Conservation (phyloP, 805 yeast species). For the Kregervanrija delftensis region DNA sequence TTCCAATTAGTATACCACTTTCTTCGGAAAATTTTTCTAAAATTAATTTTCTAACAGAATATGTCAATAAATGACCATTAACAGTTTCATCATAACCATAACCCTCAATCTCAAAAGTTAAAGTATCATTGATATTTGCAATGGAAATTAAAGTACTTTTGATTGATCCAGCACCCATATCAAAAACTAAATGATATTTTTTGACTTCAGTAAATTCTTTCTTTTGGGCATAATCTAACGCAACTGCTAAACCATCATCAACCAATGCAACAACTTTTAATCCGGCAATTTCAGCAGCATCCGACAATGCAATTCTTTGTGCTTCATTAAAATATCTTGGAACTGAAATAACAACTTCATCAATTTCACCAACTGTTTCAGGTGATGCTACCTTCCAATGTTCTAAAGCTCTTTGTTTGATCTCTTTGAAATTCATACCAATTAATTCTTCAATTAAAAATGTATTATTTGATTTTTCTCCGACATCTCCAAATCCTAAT, state of each 20-base stretch:
- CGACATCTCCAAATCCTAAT: conserved; percentile 25
- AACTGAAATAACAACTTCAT: conserved; percentile 67
- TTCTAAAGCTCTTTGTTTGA: conserved; percentile 55
- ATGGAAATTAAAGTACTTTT: conserved; percentile 78
- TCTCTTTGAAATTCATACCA: conserved; percentile 74
- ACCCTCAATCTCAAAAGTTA: conserved; percentile 58
- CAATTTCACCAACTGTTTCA: conserved; percentile 42
- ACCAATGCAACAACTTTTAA: conserved; percentile 60
- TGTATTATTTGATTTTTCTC: conserved; percentile 23
- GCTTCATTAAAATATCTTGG: conserved; percentile 63
- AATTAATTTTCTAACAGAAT: conserved; percentile 54
- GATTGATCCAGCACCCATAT: conserved; percentile 90
- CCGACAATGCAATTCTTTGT: conserved; percentile 65
- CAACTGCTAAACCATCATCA: conserved; percentile 91
- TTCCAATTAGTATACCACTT: neutral
- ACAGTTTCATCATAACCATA: conserved; percentile 59
- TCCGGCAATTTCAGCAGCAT: conserved; percentile 67
- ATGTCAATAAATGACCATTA: conserved; percentile 75
- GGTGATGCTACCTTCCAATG: conserved; percentile 50
- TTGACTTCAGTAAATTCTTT: conserved; percentile 39
- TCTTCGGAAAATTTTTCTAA: conserved; percentile 46
- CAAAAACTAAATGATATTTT: conserved; percentile 68
- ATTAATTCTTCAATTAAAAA: conserved; percentile 67
- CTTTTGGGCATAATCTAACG: conserved; percentile 64
- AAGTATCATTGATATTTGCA: conserved; percentile 33